A percentile compares a stretch with the other conserved stretches of the same genome.
Evolutionary conservation across 352 stramenopile genomes (phyloP).

Genomic region (Phytopythium kandeliae): DNA sequence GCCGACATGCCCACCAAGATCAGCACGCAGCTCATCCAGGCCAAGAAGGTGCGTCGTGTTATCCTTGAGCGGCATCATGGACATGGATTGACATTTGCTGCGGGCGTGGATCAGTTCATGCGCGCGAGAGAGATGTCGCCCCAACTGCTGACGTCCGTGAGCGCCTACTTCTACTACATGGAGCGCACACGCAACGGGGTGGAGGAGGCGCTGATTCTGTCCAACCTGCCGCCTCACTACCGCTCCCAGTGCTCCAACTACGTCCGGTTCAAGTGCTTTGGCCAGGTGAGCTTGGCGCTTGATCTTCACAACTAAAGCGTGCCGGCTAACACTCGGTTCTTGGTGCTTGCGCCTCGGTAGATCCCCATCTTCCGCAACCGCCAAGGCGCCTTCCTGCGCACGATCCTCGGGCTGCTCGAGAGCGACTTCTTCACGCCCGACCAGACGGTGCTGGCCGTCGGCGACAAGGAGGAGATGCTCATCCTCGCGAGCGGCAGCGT

Average conservation of each 20-base stretch:
- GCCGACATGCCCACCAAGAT: constrained; percentile 51
- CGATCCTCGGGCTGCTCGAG: constrained; percentile 32
- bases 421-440: constrained; percentile 46
- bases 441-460: constrained; percentile 19
- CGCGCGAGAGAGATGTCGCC: constrained; percentile 24
- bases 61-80: too few species aligned
- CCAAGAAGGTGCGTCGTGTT: constrained; percentile 20
- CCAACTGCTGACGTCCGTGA: constrained; percentile 23
- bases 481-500: constrained; percentile 43
- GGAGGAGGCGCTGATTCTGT: constrained; percentile 43
- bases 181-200: constrained; percentile 53
- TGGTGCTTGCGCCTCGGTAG: constrained; percentile 1
- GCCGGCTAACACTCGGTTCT: not conserved
- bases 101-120: constrained; percentile 38
- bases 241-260: constrained; percentile 43
- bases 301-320: not conserved
- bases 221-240: constrained; percentile 42
- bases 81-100: too few species aligned
- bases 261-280: constrained; percentile 41
- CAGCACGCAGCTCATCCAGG: constrained; percentile 55
- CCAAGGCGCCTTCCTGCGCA: constrained; percentile 45
- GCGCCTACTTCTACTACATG: constrained; percentile 71
- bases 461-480: constrained; percentile 47
- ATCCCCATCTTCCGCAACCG: constrained; percentile 40
- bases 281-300: constrained; percentile 7